A percentile compares a stretch with the other conserved stretches of the same genome.
Conservation (phyloP, 129 eudicot species). For the Helichrysum umbraculigerum region DNA sequence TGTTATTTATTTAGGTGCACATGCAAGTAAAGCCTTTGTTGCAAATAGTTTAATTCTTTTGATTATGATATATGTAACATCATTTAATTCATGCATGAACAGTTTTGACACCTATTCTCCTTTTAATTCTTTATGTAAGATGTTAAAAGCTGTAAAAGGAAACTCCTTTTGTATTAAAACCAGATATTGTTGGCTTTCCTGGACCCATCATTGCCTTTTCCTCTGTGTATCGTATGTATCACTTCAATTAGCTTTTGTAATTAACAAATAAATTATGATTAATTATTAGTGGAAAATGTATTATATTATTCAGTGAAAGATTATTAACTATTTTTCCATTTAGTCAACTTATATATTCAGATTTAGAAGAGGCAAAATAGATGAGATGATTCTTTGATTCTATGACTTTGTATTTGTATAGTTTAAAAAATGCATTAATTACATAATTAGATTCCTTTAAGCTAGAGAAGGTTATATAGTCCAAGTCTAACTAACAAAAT, state of each 20-base stretch:
- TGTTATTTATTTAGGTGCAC: slow-evolving; percentile 4
- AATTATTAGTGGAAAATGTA: not conserved
- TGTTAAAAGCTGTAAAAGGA: slow-evolving; percentile 32
- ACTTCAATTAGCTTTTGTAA: not conserved
- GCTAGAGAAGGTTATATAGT: not conserved
- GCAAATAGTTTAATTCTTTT: slow-evolving; percentile 5
- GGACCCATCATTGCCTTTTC: slow-evolving; percentile 24
- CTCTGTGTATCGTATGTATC: not conserved
- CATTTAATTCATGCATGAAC: not conserved
- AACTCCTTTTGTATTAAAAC: slow-evolving; percentile 10
- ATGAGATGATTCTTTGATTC: not conserved
- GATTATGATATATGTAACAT: slow-evolving; percentile 17
- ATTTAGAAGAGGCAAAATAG: not conserved
- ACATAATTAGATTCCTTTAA: not conserved
- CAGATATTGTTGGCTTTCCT: slow-evolving; percentile 16
- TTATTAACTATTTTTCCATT: too few relatives aligned
- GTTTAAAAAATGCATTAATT: not conserved
- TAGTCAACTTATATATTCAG: not conserved
- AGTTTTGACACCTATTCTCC: not conserved
- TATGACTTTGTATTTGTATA: not conserved
- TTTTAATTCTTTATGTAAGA: not conserved
- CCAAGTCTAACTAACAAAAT: not conserved
- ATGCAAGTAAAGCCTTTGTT: slow-evolving; percentile 20
- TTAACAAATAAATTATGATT: not conserved
- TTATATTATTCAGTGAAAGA: too few relatives aligned